Evolutionary conservation across 768 basidiomycete species (phyloP).

Genomic region (Calvatia gigantea): DNA sequence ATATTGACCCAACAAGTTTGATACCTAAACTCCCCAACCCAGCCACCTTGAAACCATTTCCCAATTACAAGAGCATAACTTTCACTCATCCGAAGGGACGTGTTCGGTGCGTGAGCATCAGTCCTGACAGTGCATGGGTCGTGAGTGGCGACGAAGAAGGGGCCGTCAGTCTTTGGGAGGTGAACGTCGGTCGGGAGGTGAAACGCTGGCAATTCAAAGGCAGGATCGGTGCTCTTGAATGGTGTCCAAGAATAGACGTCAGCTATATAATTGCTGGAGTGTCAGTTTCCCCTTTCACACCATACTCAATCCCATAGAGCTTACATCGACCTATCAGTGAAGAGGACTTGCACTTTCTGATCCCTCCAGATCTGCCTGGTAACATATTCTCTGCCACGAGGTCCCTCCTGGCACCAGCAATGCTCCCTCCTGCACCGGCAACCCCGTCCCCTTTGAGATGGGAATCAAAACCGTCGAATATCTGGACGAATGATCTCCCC

Average conservation of each 20-base stretch:
- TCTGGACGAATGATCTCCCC: conserved; percentile 50
- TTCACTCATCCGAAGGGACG: conserved; percentile 66
- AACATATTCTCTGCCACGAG: conserved; percentile 56
- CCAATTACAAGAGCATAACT: conserved; percentile 72
- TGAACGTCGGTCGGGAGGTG: conserved; percentile 83
- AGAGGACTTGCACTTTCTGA: conserved; percentile 72
- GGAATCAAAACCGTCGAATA: conserved; percentile 43
- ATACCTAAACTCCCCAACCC: conserved; percentile 95
- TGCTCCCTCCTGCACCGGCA: conserved; percentile 54
- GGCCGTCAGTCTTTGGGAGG: conserved; percentile 86
- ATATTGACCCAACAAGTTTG: conserved; percentile 87
- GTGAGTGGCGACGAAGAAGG: conserved; percentile 91
- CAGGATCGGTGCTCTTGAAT: conserved; percentile 83
- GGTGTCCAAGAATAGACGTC: conserved; percentile 88
- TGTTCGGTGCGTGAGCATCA: conserved; percentile 72
- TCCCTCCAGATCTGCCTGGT: conserved; percentile 74
- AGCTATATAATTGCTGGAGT: conserved; percentile 74
- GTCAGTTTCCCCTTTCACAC: conserved; percentile 47
- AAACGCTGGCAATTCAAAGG: conserved; percentile 80
- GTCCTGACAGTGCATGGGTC: conserved; percentile 89
- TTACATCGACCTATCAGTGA: conserved; percentile 49
- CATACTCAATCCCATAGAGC: conserved; percentile 3
- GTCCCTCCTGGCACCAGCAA: conserved; percentile 56
- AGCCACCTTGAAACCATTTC: conserved; percentile 90
- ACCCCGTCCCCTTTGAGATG: conserved; percentile 71